Evolutionary conservation across 768 basidiomycete genomes (phyloP), one percentile per base, ranked within the genome.

Genomic region (Russula emetica): DNA sequence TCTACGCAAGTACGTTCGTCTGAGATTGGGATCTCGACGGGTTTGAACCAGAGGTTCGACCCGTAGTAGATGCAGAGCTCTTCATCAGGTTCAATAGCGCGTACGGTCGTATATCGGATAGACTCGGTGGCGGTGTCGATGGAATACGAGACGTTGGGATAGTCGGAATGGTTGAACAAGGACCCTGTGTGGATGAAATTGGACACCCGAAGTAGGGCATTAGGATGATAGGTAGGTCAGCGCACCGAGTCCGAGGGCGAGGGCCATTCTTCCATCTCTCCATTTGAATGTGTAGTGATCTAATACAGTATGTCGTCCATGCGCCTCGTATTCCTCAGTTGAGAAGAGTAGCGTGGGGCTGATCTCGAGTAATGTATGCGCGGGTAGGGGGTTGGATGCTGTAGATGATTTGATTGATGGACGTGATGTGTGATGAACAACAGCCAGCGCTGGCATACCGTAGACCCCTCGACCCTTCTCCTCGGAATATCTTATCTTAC

Each of bases 51-150:
- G 5, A 87, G 78, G 24, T 81, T 81, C 63, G 83, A 82, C 3
- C 85, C 88, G 69, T 92, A 89, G 70, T 83, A 90, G 64, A 93
- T 91, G 69, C 85, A 89, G 14, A 92, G 79, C 72, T 94, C 92
- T 69, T 94, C 89, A 32, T 79, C 84, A 1, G 77, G 70, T 18
- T 78, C 64, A 34, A 94, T 75, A 26, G 77, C 70, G 7, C 83
- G 82, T 6, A 76, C 74, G 0, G 89, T 83, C 1, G 76, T 79
- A 69, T 86, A 92, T 61, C 76, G 77, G 66, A 92, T 90, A 10
- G 84, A 82, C 63, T 87, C 82, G 0, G 77, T 80, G 0, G 72
- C 63, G 0, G 73, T 63, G 64, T 90, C 84, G 18, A 87, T 71
- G 0, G 75, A 74, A 73, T 83, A 92, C 0, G 85, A 83, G 20